A percentile compares a stretch with the other conserved stretches of the same genome.
These are phyloP conservation scores for Pseudopyricularia javanii DNA, from an alignment of 2,329 filamentous ascomycete genomes.

Conservation along the genomic window DNA sequence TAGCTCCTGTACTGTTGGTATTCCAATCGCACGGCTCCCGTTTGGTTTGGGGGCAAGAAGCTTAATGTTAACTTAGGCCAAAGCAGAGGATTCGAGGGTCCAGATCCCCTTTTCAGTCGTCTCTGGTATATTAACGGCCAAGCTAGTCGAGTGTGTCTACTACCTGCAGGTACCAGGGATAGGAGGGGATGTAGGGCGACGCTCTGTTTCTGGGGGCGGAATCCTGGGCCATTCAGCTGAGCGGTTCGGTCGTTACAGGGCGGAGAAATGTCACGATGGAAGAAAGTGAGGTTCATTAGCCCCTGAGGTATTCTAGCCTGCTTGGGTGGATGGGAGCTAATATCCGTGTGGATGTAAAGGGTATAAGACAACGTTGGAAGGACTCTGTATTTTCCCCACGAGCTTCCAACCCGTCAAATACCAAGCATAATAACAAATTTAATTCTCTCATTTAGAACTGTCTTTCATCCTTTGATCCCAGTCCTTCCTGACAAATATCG, in stretches of 20 bases:
- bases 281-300: background rate
- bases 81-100: too few relatives aligned
- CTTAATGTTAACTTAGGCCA: too few relatives aligned
- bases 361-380: background rate
- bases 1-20: too few relatives aligned
- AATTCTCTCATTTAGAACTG: too few relatives aligned
- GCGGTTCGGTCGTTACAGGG: background rate
- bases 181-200: background rate
- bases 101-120: too few relatives aligned
- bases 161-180: too few relatives aligned
- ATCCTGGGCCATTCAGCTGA: background rate
- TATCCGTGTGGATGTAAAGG: background rate
- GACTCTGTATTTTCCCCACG: background rate
- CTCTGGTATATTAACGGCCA: too few relatives aligned
- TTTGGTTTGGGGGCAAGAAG: too few relatives aligned
- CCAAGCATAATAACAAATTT: too few relatives aligned
- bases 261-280: background rate
- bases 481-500: background rate
- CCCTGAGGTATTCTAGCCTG: background rate
- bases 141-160: too few relatives aligned
- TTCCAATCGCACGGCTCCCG: too few relatives aligned
- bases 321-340: background rate
- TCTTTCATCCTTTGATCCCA: background rate
- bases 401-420: background rate
- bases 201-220: background rate